Conservation (phyloP, 139 green algal genomes). For the Closterium sp. region DNA sequence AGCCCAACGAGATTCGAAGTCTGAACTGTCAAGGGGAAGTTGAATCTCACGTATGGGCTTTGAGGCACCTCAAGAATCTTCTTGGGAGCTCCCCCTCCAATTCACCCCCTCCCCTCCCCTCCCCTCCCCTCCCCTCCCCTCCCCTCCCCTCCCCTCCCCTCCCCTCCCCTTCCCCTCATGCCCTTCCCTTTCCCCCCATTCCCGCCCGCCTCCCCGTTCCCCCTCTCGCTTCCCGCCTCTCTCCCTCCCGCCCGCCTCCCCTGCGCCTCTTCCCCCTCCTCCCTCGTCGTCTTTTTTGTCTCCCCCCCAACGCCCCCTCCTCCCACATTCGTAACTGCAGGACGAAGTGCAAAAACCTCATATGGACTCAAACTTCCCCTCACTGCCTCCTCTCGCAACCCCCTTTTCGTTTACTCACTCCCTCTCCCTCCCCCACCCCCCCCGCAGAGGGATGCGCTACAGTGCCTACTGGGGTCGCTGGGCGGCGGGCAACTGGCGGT, state of each 20-base stretch:
- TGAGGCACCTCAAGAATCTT: too few relatives aligned
- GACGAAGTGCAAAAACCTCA: too few relatives aligned
- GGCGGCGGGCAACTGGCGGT: constrained; percentile 72
- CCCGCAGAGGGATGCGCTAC: constrained; percentile 27
- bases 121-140: too few relatives aligned
- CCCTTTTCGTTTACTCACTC: not conserved
- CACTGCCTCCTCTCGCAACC: not conserved
- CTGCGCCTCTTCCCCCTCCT: not conserved
- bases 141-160: too few relatives aligned
- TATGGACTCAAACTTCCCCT: too few relatives aligned
- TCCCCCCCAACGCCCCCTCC: too few relatives aligned
- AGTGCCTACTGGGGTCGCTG: constrained; percentile 26
- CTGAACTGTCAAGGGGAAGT: not conserved
- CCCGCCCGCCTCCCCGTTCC: too few relatives aligned
- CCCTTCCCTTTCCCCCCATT: too few relatives aligned
- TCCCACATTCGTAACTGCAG: too few relatives aligned
- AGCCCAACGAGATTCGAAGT: not conserved
- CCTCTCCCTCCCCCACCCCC: not conserved
- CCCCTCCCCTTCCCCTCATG: too few relatives aligned
- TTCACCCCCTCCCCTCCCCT: not conserved
- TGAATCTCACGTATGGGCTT: not conserved
- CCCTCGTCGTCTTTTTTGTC: not conserved
- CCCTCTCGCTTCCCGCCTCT: too few relatives aligned
- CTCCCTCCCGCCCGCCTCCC: not conserved
- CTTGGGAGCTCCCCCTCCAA: not conserved